A percentile compares a stretch with the other conserved stretches of the same genome.
phyloP scores from a whole-genome alignment of 1,284 basidiomycete genomes.

The Cryptococcus floricola region DNA sequence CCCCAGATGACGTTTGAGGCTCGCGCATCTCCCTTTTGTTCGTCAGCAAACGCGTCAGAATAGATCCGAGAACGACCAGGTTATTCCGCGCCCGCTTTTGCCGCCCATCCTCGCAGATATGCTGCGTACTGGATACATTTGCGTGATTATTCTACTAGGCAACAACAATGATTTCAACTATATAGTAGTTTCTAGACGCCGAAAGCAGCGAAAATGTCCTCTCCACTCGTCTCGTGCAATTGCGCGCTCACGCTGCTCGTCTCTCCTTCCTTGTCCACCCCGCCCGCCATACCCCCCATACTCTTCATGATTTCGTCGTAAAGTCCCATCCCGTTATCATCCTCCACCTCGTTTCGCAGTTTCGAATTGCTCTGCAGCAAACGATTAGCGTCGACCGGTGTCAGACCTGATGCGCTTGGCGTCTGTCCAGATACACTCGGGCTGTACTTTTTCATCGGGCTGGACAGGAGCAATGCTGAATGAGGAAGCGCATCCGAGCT shows the following conservation, averaged over 20 bases:
- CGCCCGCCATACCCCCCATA: background rate
- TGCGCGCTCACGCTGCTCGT: conserved; percentile 10
- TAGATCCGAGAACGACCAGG: too few species aligned
- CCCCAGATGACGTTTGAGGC: too few species aligned
- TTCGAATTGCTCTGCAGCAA: conserved; percentile 7
- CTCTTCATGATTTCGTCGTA: background rate
- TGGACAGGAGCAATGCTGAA: conserved; percentile 31
- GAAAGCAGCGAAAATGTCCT: conserved; percentile 15
- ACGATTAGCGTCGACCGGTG: conserved; percentile 7
- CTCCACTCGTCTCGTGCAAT: background rate
- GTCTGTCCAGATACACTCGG: background rate
- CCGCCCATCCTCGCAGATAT: too few species aligned
- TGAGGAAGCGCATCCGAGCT: conserved; percentile 24
- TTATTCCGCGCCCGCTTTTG: too few species aligned
- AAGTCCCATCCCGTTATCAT: background rate
- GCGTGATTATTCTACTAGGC: background rate
- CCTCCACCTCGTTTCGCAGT: background rate
- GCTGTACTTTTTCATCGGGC: conserved; percentile 17
- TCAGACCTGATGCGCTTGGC: conserved; percentile 2
- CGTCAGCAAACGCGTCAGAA: too few species aligned
- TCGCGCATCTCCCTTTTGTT: too few species aligned
- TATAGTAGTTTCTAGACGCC: too few species aligned
- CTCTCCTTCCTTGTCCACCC: background rate
- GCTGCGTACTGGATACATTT: background rate
- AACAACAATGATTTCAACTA: background rate